A percentile compares a stretch with the other conserved stretches of the same genome.
phyloP scores from a whole-genome alignment of 2,329 filamentous ascomycete species.

The Bipolaris bicolor region DNA sequence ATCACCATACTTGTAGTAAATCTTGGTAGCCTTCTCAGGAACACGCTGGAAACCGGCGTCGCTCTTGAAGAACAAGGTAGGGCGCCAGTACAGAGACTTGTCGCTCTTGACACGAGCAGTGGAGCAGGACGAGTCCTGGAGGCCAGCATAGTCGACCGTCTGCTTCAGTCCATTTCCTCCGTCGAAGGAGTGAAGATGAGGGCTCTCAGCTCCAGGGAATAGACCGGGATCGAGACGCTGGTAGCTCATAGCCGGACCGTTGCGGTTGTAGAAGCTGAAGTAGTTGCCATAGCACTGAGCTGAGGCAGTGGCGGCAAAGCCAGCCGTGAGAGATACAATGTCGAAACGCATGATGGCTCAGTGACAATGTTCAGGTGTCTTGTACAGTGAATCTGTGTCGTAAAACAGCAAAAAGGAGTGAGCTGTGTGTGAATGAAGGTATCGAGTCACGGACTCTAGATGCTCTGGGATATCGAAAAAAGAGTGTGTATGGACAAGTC shows the following conservation, averaged over 20 bases:
- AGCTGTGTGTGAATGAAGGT: constrained; percentile 32
- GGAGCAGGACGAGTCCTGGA: constrained; percentile 42
- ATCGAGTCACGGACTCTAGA: constrained; percentile 45
- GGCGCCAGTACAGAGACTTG: constrained; percentile 49
- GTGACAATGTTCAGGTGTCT: constrained; percentile 7
- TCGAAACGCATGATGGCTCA: constrained; percentile 38
- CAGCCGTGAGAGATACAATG: constrained; percentile 36
- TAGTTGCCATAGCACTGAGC: constrained; percentile 48
- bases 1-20: constrained; percentile 50
- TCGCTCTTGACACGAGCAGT: constrained; percentile 48
- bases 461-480: constrained; percentile 25
- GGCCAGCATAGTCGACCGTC: constrained; percentile 34
- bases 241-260: constrained; percentile 41
- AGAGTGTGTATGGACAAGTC: constrained; percentile 26
- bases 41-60: constrained; percentile 46
- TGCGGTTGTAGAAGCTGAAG: constrained; percentile 49
- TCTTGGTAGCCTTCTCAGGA: constrained; percentile 43
- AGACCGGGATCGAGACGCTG: constrained; percentile 47
- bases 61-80: constrained; percentile 47
- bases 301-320: constrained; percentile 38
- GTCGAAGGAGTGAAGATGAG: constrained; percentile 49
- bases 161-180: constrained; percentile 44
- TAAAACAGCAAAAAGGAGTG: constrained; percentile 27
- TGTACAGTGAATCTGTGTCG: constrained; percentile 14
- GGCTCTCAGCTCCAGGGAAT: constrained; percentile 39